Percentiles rank a stretch among this genome's conserved stretches.
Evolutionary conservation across 2,329 filamentous ascomycete genomes (phyloP).

Genomic region (Calonectria ilicicola): DNA sequence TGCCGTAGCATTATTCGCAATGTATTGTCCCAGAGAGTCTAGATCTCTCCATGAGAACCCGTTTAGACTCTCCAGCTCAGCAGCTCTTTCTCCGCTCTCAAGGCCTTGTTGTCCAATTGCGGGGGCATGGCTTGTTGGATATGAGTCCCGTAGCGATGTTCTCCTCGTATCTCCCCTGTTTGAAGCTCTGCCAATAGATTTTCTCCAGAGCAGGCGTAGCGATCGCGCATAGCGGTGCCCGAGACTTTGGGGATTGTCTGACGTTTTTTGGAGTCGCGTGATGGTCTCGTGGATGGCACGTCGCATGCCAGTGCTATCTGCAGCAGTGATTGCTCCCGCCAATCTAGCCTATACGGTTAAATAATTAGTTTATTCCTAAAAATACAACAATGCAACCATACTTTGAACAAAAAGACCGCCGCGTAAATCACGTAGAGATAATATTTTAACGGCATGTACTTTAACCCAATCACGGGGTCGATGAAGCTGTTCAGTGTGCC

Average conservation of each 20-base stretch:
- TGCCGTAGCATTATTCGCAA: constrained; percentile 41
- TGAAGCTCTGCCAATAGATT: constrained; percentile 36
- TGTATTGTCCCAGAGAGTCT: constrained; percentile 69
- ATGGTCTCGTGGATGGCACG: constrained; percentile 70
- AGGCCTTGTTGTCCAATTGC: not conserved
- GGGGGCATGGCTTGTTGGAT: not conserved
- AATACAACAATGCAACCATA: constrained; percentile 34
- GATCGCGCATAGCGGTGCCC: constrained; percentile 72
- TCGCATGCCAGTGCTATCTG: constrained; percentile 66
- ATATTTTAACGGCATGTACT: constrained; percentile 74
- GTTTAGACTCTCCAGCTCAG: constrained; percentile 59
- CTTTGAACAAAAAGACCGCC: constrained; percentile 75
- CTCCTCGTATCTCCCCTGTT: constrained; percentile 6
- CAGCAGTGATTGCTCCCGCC: constrained; percentile 68
- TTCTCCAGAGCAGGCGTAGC: constrained; percentile 70
- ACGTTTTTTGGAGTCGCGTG: constrained; percentile 69
- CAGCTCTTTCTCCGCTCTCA: constrained; percentile 31
- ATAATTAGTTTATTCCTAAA: not conserved
- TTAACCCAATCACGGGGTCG: constrained; percentile 68
- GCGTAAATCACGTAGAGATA: constrained; percentile 74
- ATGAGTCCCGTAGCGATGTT: not conserved
- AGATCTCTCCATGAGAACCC: constrained; percentile 73
- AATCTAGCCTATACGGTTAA: constrained; percentile 58
- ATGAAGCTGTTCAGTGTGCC: constrained; percentile 70
- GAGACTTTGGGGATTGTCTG: constrained; percentile 68